These are phyloP conservation scores for Lactifluus hygrophoroides DNA, from an alignment of 768 basidiomycete species.

Conservation along the genomic window DNA sequence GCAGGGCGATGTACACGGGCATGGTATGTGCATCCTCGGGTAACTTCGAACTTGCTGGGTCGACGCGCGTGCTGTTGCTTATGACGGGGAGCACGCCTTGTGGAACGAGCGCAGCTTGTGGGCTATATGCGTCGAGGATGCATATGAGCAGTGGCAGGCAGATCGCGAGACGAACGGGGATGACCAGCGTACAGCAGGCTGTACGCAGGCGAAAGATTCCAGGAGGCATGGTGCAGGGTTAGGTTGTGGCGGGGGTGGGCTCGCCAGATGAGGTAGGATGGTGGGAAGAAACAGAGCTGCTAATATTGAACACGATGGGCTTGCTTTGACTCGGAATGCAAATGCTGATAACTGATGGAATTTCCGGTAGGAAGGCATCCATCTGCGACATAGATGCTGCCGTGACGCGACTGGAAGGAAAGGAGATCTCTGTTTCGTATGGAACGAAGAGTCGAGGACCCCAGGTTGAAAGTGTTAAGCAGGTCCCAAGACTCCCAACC, in stretches of 20 bases:
- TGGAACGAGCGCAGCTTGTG: not conserved
- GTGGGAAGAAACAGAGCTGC: not conserved
- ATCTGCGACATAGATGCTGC: not conserved
- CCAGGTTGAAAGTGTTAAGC: no score
- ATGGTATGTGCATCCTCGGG: not conserved
- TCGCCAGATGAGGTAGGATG: not conserved
- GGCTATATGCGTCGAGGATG: conserved; percentile 14
- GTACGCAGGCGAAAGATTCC: conserved; percentile 14
- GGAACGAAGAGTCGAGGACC: no score
- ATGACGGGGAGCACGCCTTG: not conserved
- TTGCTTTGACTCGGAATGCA: no score
- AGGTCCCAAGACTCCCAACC: no score
- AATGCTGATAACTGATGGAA: not conserved
- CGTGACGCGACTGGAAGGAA: no score
- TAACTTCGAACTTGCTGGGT: not conserved
- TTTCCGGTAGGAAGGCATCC: not conserved
- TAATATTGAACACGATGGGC: not conserved
- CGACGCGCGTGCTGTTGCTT: not conserved
- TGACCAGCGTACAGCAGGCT: conserved; percentile 14
- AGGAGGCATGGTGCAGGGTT: conserved; percentile 2
- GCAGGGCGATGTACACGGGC: conserved; percentile 2
- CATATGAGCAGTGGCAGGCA: conserved; percentile 18
- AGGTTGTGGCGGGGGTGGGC: not conserved
- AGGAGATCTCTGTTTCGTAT: no score
- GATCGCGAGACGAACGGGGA: conserved; percentile 18